phyloP scores from a whole-genome alignment of 805 yeast genomes.

The Pichia occidentalis region DNA sequence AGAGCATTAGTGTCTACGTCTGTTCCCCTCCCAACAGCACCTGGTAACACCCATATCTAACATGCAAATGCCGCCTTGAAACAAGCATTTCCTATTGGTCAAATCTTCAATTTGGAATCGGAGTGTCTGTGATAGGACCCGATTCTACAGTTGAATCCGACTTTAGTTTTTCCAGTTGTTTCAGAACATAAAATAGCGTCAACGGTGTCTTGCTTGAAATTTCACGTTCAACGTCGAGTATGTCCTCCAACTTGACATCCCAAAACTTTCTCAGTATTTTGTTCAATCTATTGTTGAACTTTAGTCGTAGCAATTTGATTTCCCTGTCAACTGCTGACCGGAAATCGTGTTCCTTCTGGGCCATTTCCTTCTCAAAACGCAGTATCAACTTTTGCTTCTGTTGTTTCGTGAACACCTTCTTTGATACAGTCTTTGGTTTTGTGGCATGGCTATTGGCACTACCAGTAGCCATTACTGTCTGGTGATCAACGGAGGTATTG shows the following conservation, averaged over 20 bases:
- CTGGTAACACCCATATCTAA: no score
- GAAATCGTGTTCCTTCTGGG: conserved; percentile 18
- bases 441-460: background rate
- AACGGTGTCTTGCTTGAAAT: conserved; percentile 25
- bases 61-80: no score
- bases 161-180: conserved; percentile 18
- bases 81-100: no score
- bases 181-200: conserved; percentile 24
- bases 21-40: no score
- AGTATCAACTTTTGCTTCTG: conserved; percentile 35
- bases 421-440: background rate
- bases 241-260: conserved; percentile 40
- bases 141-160: background rate
- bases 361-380: conserved; percentile 20
- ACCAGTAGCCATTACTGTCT: background rate
- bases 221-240: conserved; percentile 40
- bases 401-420: conserved; percentile 23
- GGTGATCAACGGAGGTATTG: no score
- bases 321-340: conserved; percentile 17
- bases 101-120: no score
- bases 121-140: no score
- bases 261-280: conserved; percentile 43
- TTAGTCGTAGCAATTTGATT: conserved; percentile 24
- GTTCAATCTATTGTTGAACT: conserved; percentile 37
- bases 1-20: no score